Base-by-base conservation (phyloP, 208 protist species). In the Sergeia podlipaevii region DNA sequence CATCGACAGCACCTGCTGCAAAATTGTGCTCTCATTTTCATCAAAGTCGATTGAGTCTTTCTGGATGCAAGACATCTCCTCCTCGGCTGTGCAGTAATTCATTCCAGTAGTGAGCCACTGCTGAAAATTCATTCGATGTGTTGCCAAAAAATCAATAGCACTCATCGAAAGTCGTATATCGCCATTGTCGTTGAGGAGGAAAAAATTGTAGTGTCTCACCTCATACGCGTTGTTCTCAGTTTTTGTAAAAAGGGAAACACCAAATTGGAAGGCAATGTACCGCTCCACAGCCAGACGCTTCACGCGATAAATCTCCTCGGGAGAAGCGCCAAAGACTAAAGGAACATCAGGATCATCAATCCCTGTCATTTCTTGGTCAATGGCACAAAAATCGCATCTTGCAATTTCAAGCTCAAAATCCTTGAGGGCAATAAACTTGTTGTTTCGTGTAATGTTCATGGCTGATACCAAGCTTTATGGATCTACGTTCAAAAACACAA, bases 351-450 rank as follows among this genome's bases (percentile, higher is more conserved):
- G 41, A 20, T 56, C 32, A 8, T 78, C 59, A 6, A 92, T 68
- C 42, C 85, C 85, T 0, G 80, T 89, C 85, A 92, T 92, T 71
- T 92, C 85, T 53, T 92, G 80, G 47, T 92, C 85, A 13, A 89
- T 39, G 2, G 80, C 74, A 51, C 53, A 81, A 47, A 85, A 91
- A 15, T 87, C 74, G 37, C 83, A 88, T 27, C 45, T 34, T 10
- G 56, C n/a, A 2, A 91, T 27, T 29, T 71, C 69, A 6, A 43
- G 33, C n/a, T 55, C 28, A 55, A 91, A 91, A 20, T 91, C 79
- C 3, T 65, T 38, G 17, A 80, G 60, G 21, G 72, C 64, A 18
- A 83, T 21, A 0, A 27, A 18, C 17, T 43, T 57, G 55, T 76
- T 87, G 27, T 34, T 49, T 30, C 65, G 65, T 18, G 66, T 78